Base-by-base conservation (phyloP, 768 basidiomycete species). In the Pulveroboletus frians region DNA sequence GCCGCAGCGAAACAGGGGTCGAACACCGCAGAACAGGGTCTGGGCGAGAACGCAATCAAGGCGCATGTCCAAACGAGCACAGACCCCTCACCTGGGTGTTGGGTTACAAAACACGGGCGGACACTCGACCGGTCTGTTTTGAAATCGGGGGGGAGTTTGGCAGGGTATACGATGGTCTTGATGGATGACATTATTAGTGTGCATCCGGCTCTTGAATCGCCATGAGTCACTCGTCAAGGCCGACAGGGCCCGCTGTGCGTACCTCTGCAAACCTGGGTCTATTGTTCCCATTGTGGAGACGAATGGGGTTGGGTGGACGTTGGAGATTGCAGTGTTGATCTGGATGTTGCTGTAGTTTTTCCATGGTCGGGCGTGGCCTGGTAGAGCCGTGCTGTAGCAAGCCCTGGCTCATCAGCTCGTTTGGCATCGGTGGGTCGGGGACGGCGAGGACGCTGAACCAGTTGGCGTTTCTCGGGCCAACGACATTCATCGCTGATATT, bases 211-310 rank as follows among this genome's bases (percentile, higher is more conserved):
- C 23, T 26, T 26, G 2, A 26, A 6, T 6, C 23, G 23, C 6
- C 1, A 14, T 42, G 11, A 52, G 38, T n/a, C 29, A 32, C 18
- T n/a, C n/a, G n/a, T n/a, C 9, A 44, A 14, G 21, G 14, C 14
- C 18, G 36, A 45, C 38, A 6, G 2, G 20, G 29, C 15, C 1
- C 23, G 23, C 23, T 26, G 4, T 14, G 20, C 52, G 23, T 31
- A 64, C 62, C 32, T 43, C 21, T 21, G 35, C n/a, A 15, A 4
- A 13, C 32, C 13, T 23, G 15, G 41, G 40, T 26, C 10, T 51
- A 0, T n/a, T 7, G 10, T 30, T 21, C 3, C 34, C 31, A 23
- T 41, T 47, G 13, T 35, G 47, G n/a, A 36, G 47, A 32, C 23
- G 26, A 14, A 15, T 15, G 15, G 36, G 23, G 11, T 34, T 42